phyloP scores from a whole-genome alignment of 2,329 filamentous ascomycete species.

The Ophidiomyces ophidiicola region DNA sequence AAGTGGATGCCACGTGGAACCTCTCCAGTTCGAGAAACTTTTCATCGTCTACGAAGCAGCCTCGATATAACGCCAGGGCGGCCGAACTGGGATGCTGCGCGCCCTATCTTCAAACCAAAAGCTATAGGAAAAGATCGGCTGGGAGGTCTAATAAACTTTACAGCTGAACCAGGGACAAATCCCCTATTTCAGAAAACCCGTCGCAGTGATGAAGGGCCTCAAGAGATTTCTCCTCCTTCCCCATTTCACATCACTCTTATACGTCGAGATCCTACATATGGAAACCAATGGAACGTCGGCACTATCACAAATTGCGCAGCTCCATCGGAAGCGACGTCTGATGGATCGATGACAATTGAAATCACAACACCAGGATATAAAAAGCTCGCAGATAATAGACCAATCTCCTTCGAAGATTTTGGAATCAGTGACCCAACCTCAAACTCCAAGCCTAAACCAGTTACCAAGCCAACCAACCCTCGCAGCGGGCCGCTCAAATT shows the following conservation, averaged over 20 bases:
- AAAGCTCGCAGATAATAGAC: constrained; percentile 40
- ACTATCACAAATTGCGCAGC: constrained; percentile 39
- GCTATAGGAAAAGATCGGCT: not conserved
- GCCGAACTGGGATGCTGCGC: constrained; percentile 9
- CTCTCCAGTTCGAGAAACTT: constrained; percentile 5
- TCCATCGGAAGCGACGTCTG: constrained; percentile 11
- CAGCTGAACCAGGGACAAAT: not conserved
- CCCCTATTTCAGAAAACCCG: constrained; percentile 4
- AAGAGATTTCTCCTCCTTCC: not conserved
- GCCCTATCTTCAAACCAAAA: constrained; percentile 5
- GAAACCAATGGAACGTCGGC: constrained; percentile 64
- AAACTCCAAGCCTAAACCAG: not conserved
- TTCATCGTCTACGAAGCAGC: constrained; percentile 8
- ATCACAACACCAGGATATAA: constrained; percentile 49
- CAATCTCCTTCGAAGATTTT: constrained; percentile 25
- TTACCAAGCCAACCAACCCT: not conserved
- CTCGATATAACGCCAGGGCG: constrained; percentile 3
- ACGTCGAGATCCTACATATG: constrained; percentile 57
- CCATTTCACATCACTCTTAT: constrained; percentile 47
- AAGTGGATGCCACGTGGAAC: constrained; percentile 7
- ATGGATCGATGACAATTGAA: constrained; percentile 39
- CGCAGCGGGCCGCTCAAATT: constrained; percentile 11
- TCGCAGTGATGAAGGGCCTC: constrained; percentile 7
- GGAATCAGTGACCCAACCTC: constrained; percentile 17
- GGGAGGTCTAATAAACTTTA: not conserved